These are phyloP conservation scores for Evansstolkia leycettana DNA, from an alignment of 495 filamentous ascomycete species.

Conservation along the genomic window DNA sequence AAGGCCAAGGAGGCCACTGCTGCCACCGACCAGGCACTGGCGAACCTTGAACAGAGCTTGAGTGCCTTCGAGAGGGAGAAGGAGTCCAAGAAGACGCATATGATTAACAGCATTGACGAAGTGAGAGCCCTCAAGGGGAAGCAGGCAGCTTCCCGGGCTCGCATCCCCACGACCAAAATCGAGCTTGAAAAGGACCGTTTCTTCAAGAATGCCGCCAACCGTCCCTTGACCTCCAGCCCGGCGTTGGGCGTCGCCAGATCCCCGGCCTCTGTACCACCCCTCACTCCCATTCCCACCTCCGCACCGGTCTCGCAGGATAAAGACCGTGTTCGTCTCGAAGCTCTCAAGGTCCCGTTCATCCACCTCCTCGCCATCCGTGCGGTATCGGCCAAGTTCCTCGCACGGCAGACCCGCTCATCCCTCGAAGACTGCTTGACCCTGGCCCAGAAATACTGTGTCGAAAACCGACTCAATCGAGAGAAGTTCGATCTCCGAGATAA, in stretches of 20 bases:
- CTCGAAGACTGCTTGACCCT: constrained; percentile 44
- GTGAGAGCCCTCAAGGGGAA: constrained; percentile 20
- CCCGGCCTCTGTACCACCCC: constrained; percentile 21
- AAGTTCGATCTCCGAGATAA: constrained; percentile 60
- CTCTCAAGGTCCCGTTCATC: constrained; percentile 46
- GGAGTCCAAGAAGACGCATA: constrained; percentile 38
- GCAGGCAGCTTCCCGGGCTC: constrained; percentile 12
- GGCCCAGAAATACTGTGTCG: constrained; percentile 42
- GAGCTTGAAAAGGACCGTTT: constrained; percentile 35
- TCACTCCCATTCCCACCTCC: constrained; percentile 30
- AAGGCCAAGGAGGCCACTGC: constrained; percentile 42
- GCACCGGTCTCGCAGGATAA: constrained; percentile 42
- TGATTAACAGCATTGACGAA: constrained; percentile 26
- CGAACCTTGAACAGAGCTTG: constrained; percentile 43
- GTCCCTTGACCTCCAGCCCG: constrained; percentile 55
- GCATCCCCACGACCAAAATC: constrained; percentile 21
- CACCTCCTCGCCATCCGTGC: constrained; percentile 59
- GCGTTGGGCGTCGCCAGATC: constrained; percentile 39
- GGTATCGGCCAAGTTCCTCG: constrained; percentile 43
- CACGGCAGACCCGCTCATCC: constrained; percentile 40
- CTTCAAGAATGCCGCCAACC: constrained; percentile 31
- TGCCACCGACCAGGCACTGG: constrained; percentile 39
- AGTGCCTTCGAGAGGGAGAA: constrained; percentile 37
- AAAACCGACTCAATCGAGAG: constrained; percentile 45
- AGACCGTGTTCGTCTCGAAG: constrained; percentile 39